These are phyloP conservation scores for Termitomyces sp. DNA, from an alignment of 768 basidiomycete genomes.

Conservation along the genomic window DNA sequence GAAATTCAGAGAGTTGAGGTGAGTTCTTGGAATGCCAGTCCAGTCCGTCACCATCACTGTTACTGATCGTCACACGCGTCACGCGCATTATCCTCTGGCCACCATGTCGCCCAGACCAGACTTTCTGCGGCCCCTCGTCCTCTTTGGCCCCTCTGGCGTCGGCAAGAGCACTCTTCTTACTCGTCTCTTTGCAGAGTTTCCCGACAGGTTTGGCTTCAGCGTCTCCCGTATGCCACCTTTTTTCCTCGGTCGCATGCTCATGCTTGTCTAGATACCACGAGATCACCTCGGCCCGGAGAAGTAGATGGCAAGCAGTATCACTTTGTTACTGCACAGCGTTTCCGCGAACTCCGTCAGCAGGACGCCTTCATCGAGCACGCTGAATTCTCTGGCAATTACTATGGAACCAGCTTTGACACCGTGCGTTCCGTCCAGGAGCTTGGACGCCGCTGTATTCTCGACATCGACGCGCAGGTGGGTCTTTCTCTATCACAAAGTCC, in stretches of 20 bases:
- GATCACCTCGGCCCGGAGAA: constrained; percentile 80
- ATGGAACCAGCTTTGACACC: constrained; percentile 86
- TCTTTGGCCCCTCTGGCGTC: constrained; percentile 91
- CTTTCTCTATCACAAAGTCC: not conserved
- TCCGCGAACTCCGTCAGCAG: constrained; percentile 63
- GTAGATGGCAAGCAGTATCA: constrained; percentile 81
- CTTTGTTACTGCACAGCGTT: constrained; percentile 72
- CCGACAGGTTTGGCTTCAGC: constrained; percentile 87
- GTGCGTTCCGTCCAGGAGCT: constrained; percentile 63
- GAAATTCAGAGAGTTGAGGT: not conserved
- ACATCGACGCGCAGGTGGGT: constrained; percentile 92
- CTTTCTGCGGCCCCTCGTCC: constrained; percentile 73
- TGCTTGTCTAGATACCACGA: constrained; percentile 75
- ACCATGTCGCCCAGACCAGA: constrained; percentile 26
- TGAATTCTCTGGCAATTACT: constrained; percentile 88
- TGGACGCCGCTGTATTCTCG: constrained; percentile 85
- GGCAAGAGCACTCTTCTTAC: constrained; percentile 91
- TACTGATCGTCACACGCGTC: constrained; percentile 8
- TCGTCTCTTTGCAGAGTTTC: constrained; percentile 76
- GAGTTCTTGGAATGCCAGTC: no score
- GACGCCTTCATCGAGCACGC: constrained; percentile 92
- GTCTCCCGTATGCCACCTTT: constrained; percentile 67
- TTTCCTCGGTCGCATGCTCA: constrained; percentile 12
- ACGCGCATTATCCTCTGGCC: not conserved
- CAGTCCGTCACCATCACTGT: constrained; percentile 6